Percentiles rank a stretch among this genome's conserved stretches.
These are phyloP conservation scores for Rubus parviflorus DNA, from an alignment of 306 rosid genomes.

Conservation along the genomic window DNA sequence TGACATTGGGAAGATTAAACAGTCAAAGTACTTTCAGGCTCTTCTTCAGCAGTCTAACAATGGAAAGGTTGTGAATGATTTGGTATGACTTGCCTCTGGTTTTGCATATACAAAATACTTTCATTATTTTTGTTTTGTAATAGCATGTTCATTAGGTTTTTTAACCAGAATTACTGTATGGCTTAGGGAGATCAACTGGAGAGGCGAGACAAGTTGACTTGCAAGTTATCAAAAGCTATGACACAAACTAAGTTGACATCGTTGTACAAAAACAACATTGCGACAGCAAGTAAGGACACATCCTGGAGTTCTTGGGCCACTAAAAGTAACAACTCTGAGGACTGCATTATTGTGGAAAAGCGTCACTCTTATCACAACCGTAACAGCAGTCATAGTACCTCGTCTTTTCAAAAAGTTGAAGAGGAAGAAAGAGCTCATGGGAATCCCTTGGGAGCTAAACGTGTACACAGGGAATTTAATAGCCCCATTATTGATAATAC, in stretches of 20 bases:
- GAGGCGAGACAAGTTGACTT: constrained; percentile 41
- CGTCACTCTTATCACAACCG: constrained; percentile 35
- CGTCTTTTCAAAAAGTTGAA: constrained; percentile 45
- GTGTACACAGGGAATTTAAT: constrained; percentile 53
- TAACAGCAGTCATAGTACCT: constrained; percentile 37
- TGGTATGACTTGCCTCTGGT: constrained; percentile 40
- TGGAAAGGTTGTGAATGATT: constrained; percentile 36
- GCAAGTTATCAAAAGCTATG: constrained; percentile 40
- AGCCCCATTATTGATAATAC: constrained; percentile 50
- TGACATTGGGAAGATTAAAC: constrained; percentile 68
- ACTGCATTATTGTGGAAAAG: constrained; percentile 55
- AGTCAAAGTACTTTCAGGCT: constrained; percentile 72
- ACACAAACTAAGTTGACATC: constrained; percentile 57
- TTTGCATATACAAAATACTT: background rate
- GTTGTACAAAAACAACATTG: constrained; percentile 39
- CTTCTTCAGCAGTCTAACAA: constrained; percentile 49
- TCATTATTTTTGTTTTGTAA: background rate
- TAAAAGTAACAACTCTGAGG: constrained; percentile 47
- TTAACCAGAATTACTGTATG: background rate
- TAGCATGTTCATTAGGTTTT: background rate
- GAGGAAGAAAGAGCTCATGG: constrained; percentile 59
- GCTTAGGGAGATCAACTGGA: constrained; percentile 48
- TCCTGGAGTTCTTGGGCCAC: constrained; percentile 35
- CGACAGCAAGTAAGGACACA: constrained; percentile 38
- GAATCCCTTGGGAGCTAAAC: constrained; percentile 48